These are phyloP conservation scores for Heliamphora exappendiculata DNA, from an alignment of 148 eudicot genomes.

Conservation along the genomic window DNA sequence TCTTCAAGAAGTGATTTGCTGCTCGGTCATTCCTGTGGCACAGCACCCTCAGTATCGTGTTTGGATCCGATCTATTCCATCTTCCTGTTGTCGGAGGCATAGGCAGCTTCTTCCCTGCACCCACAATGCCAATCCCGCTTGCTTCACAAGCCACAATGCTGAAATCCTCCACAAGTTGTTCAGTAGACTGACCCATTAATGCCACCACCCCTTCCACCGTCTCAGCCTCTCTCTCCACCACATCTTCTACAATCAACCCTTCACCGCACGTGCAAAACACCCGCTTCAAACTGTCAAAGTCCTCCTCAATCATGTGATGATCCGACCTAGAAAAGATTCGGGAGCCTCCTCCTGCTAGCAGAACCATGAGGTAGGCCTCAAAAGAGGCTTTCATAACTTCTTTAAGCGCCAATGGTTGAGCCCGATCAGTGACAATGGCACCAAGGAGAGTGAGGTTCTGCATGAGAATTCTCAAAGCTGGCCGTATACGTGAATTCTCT, in stretches of 20 bases:
- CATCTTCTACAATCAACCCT: conserved; percentile 60
- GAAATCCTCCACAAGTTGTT: conserved; percentile 75
- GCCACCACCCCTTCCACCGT: conserved; percentile 72
- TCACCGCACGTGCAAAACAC: conserved; percentile 54
- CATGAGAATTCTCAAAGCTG: conserved; percentile 55
- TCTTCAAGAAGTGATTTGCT: conserved; percentile 72
- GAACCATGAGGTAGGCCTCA: conserved; percentile 72
- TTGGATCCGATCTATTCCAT: conserved; percentile 79
- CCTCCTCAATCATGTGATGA: conserved; percentile 59
- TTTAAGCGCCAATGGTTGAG: conserved; percentile 67
- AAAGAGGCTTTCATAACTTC: conserved; percentile 84
- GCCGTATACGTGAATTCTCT: conserved; percentile 45
- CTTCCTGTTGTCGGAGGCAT: conserved; percentile 86
- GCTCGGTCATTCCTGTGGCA: conserved; percentile 68
- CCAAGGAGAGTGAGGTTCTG: conserved; percentile 71
- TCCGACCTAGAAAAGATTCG: conserved; percentile 48
- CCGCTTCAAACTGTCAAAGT: conserved; percentile 57
- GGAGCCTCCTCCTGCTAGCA: conserved; percentile 78
- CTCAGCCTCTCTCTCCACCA: conserved; percentile 67
- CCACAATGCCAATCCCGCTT: conserved; percentile 58
- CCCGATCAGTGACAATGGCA: conserved; percentile 59
- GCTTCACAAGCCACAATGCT: conserved; percentile 55
- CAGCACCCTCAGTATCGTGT: conserved; percentile 78
- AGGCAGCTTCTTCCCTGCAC: conserved; percentile 48
- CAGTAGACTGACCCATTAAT: conserved; percentile 71